A percentile compares a stretch with the other conserved stretches of the same genome.
phyloP scores from a whole-genome alignment of 1,284 basidiomycete species.

The Fomitopsis schrenkii region DNA sequence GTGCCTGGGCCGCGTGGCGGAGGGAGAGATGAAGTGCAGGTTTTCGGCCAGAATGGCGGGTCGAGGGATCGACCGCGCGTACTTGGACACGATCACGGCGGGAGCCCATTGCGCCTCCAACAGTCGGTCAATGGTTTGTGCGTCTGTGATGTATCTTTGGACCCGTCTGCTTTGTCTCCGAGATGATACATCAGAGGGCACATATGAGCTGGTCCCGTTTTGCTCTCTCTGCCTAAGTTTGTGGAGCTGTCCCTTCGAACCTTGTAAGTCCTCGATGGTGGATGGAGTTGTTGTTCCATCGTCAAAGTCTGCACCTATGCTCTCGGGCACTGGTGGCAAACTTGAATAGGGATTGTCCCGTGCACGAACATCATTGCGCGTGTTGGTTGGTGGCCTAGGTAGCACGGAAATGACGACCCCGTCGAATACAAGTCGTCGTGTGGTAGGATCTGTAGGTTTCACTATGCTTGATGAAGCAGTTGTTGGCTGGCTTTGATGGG shows the following conservation, averaged over 20 bases:
- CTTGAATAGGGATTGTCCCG: no score
- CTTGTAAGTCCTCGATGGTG: no score
- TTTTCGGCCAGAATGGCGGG: background rate
- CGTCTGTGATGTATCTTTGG: background rate
- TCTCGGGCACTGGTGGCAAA: no score
- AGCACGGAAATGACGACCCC: background rate
- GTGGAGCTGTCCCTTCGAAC: background rate
- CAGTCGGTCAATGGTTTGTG: background rate
- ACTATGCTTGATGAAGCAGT: no score
- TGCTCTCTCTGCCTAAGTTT: background rate
- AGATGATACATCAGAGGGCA: background rate
- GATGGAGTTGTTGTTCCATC: background rate
- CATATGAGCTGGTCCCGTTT: background rate
- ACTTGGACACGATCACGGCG: background rate
- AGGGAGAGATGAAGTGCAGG: background rate
- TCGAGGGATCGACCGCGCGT: background rate
- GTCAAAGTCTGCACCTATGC: no score
- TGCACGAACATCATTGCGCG: no score
- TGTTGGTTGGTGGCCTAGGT: no score
- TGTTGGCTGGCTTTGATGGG: no score
- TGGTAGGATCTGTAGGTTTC: no score
- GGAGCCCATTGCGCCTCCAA: conserved; percentile 2
- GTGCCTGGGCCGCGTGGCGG: background rate
- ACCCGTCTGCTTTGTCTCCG: background rate
- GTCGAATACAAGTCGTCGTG: background rate